Conservation (phyloP, 1,284 basidiomycete species). For the Apiotrichum sp. region DNA sequence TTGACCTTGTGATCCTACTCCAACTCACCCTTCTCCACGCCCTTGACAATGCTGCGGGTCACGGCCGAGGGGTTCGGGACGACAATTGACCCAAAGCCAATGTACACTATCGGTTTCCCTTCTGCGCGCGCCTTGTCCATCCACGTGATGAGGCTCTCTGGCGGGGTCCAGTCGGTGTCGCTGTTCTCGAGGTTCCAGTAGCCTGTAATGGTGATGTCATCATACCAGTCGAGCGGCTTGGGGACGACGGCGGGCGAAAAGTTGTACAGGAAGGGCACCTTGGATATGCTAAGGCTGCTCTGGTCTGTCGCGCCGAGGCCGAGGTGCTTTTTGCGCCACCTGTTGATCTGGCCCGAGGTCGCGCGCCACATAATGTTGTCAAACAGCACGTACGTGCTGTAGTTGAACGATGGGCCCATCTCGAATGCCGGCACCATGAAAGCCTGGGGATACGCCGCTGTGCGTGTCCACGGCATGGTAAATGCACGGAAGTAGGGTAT, state of each 20-base stretch:
- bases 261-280: constrained; percentile 66
- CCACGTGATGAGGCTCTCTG: constrained; percentile 54
- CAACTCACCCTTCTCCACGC: constrained; percentile 57
- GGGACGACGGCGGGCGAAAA: constrained; percentile 59
- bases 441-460: constrained; percentile 60
- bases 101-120: constrained; percentile 64
- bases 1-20: not conserved
- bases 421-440: constrained; percentile 55
- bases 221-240: constrained; percentile 69
- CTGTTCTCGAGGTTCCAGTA: constrained; percentile 63
- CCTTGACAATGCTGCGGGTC: constrained; percentile 59
- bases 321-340: constrained; percentile 60
- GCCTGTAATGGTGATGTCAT: constrained; percentile 53
- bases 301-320: constrained; percentile 58
- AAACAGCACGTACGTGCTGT: constrained; percentile 52
- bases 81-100: constrained; percentile 64
- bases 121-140: constrained; percentile 57
- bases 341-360: constrained; percentile 64
- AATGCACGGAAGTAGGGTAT: constrained; percentile 64
- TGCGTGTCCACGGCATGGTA: constrained; percentile 68
- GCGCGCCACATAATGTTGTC: constrained; percentile 73
- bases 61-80: constrained; percentile 63
- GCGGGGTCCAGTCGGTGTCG: constrained; percentile 57
- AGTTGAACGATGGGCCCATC: constrained; percentile 46
- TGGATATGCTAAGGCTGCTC: constrained; percentile 55